Base-by-base conservation (phyloP, 345 rosid species). In the Murraya paniculata region DNA sequence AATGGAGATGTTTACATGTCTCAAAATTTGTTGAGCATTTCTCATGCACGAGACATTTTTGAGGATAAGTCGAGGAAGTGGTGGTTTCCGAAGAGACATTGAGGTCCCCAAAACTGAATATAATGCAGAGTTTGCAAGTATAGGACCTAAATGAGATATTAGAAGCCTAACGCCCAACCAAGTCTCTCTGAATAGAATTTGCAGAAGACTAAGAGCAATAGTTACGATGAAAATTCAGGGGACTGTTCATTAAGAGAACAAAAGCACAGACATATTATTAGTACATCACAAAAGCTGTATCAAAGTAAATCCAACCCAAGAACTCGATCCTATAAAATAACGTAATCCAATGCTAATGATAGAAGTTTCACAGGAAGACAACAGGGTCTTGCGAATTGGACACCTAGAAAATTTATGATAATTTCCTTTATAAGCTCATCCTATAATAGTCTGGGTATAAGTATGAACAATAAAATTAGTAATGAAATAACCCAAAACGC, bases 41-140 rank as follows among this genome's bases (percentile, higher is more conserved):
- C 99, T 91, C 98, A 92, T 95, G 84, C 98, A 95, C 1, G 99
- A 92, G 58, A 95, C 97, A 77, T 92, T 92, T 79, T 90, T 88
- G 8, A 95, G 97, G 69, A 95, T 87, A 28, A 93, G 86, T 50
- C 92, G 87, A 72, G 96, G 97, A 60, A 83, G 82, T 19, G 90
- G 96, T 1, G 92, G 90, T 71, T 81, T 90, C 50, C 88, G 68
- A 10, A 88, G 78, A 83, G 92, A 80, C 97, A 94, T 91, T 31
- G 61, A 76, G 25, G 74, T 18, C n/a, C 55, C 13, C 41, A 57
- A 57, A 77, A 69, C 57, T 25, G 74, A 53, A 75, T 22, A 7
- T 41, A 28, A 24, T 27, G 38, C 58, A 50, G 58, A 70, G 5
- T 50, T 48, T 48, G 62, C 39, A 9, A 18, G 73, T 71, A 16